phyloP scores from a whole-genome alignment of 345 rosid species.

The Punica granatum region DNA sequence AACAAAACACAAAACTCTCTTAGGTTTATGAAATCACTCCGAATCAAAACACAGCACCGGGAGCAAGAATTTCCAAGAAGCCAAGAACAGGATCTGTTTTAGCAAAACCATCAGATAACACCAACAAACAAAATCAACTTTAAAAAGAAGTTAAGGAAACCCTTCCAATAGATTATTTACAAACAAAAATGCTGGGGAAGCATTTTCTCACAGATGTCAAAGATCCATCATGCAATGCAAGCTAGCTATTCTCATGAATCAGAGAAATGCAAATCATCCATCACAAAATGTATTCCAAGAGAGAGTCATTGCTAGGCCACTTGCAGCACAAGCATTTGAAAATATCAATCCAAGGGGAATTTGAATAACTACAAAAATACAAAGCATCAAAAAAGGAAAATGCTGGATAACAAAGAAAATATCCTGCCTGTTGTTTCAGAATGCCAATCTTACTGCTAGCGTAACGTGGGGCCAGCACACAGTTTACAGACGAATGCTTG shows the following conservation, averaged over 20 bases:
- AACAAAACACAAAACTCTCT: neutral
- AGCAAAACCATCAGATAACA: neutral
- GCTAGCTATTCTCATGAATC: neutral
- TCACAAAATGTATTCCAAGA: neutral
- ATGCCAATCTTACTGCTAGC: conserved; percentile 76
- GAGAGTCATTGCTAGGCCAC: neutral
- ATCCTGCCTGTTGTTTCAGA: conserved; percentile 71
- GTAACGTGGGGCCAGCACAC: conserved; percentile 85
- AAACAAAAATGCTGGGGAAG: neutral
- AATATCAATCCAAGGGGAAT: neutral
- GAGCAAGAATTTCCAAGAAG: neutral
- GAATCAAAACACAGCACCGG: neutral
- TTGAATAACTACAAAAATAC: neutral
- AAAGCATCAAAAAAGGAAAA: neutral
- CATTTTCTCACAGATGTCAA: neutral
- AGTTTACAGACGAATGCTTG: conserved; percentile 91
- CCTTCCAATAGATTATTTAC: neutral
- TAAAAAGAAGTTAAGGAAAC: neutral
- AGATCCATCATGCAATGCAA: neutral
- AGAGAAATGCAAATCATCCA: neutral
- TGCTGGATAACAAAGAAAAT: neutral
- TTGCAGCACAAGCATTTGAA: neutral
- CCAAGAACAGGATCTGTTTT: neutral
- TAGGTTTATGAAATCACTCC: neutral
- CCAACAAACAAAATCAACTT: neutral